phyloP scores from a whole-genome alignment of 1,284 basidiomycete genomes.

The Cystobasidiaceae sp. region DNA sequence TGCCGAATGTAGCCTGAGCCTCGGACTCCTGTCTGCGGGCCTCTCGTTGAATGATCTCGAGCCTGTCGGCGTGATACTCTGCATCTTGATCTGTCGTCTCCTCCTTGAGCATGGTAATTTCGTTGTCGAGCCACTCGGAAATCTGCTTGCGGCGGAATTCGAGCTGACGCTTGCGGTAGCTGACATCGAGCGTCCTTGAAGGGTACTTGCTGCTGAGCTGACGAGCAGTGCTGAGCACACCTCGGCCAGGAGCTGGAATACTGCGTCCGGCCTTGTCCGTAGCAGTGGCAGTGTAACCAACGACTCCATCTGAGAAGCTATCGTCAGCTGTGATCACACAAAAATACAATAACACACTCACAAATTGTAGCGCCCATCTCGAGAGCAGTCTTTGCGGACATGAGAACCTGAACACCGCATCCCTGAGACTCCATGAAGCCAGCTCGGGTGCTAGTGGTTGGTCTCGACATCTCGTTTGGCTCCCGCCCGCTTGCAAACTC shows the following conservation, averaged over 20 bases:
- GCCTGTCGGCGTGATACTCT: slow-evolving; percentile 50
- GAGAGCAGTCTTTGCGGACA: slow-evolving; percentile 92
- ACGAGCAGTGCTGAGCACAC: slow-evolving; percentile 77
- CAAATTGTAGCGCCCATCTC: slow-evolving; percentile 91
- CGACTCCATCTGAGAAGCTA: slow-evolving; percentile 55
- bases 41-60: slow-evolving; percentile 76
- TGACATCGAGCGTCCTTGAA: slow-evolving; percentile 68
- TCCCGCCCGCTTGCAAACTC: slow-evolving; percentile 98
- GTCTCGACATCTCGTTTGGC: slow-evolving; percentile 96
- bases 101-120: slow-evolving; percentile 71
- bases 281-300: slow-evolving; percentile 94
- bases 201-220: slow-evolving; percentile 64
- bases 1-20: slow-evolving; percentile 80
- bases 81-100: slow-evolving; percentile 58
- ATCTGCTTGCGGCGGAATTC: slow-evolving; percentile 89
- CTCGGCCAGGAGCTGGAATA: slow-evolving; percentile 66
- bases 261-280: slow-evolving; percentile 50
- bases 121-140: slow-evolving; percentile 81
- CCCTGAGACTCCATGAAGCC: slow-evolving; percentile 91
- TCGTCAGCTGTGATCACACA: not conserved
- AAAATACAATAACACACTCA: not conserved
- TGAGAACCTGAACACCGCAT: slow-evolving; percentile 91
- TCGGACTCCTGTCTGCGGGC: slow-evolving; percentile 86
- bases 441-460: slow-evolving; percentile 88
- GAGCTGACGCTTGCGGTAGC: slow-evolving; percentile 84